Evolutionary conservation across 768 basidiomycete genomes (phyloP).

Genomic region (Lactifluus echinatus): DNA sequence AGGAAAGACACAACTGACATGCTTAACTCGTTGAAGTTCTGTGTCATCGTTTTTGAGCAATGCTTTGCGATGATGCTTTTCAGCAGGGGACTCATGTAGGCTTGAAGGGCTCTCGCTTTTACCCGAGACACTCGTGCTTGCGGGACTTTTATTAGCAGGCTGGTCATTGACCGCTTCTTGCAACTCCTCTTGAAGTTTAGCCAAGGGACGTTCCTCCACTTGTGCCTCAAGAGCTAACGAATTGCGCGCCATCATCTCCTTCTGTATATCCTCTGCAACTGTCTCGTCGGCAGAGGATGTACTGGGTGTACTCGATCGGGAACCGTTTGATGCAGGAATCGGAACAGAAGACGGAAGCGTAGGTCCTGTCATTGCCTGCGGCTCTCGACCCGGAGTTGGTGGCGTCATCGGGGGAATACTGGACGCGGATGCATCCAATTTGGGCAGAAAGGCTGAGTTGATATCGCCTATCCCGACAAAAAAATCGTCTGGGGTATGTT

Average conservation of each 20-base stretch:
- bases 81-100: conserved; percentile 25
- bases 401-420: conserved; percentile 24
- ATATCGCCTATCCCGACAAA: conserved; percentile 98
- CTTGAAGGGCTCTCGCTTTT: conserved; percentile 1
- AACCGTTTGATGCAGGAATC: not conserved
- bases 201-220: conserved; percentile 77
- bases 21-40: conserved; percentile 71
- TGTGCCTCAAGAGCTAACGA: conserved; percentile 74
- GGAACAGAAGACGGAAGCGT: conserved; percentile 4
- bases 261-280: conserved; percentile 41
- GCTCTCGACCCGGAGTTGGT: not conserved
- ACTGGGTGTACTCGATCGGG: conserved; percentile 1
- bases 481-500: conserved; percentile 69
- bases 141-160: not conserved
- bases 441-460: conserved; percentile 89
- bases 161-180: conserved; percentile 36
- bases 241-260: conserved; percentile 59
- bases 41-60: conserved; percentile 80
- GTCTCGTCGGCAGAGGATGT: conserved; percentile 22
- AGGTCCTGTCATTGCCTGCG: not conserved
- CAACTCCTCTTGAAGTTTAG: conserved; percentile 78
- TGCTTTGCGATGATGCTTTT: conserved; percentile 54
- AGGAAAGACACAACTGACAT: conserved; percentile 37
- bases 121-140: not conserved
- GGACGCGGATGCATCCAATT: conserved; percentile 48